Base-by-base conservation (phyloP, 2,329 filamentous ascomycete genomes). In the Davidsoniella virescens region DNA sequence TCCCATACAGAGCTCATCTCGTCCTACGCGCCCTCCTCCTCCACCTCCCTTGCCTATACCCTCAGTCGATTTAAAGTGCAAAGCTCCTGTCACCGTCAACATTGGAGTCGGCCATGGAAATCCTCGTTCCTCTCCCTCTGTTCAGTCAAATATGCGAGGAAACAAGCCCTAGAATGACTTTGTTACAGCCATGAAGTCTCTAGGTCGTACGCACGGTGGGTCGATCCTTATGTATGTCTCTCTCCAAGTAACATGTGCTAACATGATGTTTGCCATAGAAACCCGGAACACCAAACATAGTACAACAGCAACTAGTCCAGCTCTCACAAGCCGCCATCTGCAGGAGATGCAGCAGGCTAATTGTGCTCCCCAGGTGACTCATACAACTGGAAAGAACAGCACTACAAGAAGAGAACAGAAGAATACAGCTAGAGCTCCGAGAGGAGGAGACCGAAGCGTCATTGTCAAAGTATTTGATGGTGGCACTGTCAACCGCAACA, bases 141-240 rank as follows among this genome's bases (percentile, higher is more conserved):
- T 10, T 18, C 23, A 41, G 6, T 17, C 38, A 9, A 38, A n/a
- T 45, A 26, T 37, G 29, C 43, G 39, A 38, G 38, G 25, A 47
- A 53, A 50, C 29, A 47, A 39, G 44, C 51, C 51, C 26, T 53
- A 47, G 51, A 53, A 53, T 39, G 46, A 50, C 47, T 53, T 53
- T 50, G 51, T 53, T 16, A 47, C 47, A 17, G 51, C 51, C 33
- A 53, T 53, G 51, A 53, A 53, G 39, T 53, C 51, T 36, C 29
- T 53, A 38, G 51, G 47, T 38, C 51, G 51, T 23, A 53, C 42
- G 17, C 47, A 53, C 25, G 37, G 51, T 53, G 45, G 17, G 26
- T 37, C 8, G 29, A 12, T 12, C 9, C 29, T 33, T 33, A 33
- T 33, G 10, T 9, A 29, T 29, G 29, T 33, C 8, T 33, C 3